Conservation (phyloP, 441 rosid genomes). For the Melastoma candidum region DNA sequence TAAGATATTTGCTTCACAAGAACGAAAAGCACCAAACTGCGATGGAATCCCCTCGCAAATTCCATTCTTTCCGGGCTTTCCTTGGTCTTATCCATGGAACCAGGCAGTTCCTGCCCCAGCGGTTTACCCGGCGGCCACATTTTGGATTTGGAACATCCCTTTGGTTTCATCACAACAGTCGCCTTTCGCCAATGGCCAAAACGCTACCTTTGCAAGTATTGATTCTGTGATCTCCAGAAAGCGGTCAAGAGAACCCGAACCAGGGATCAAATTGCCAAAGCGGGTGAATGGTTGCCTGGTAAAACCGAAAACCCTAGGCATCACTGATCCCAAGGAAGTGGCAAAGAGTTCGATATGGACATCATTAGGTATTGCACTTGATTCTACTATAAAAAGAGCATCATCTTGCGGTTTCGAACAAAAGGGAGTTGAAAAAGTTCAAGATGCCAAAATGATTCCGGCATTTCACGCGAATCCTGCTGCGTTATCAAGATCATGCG, state of each 20-base stretch:
- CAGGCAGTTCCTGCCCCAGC: constrained; percentile 11
- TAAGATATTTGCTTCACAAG: constrained; percentile 9
- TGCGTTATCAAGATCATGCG: constrained; percentile 40
- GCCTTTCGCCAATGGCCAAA: constrained; percentile 7
- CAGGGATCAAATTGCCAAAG: no score
- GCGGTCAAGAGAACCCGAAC: constrained; percentile 27
- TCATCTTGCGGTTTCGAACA: constrained; percentile 21
- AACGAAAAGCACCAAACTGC: constrained; percentile 12
- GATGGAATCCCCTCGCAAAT: constrained; percentile 20
- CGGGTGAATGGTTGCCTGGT: no score
- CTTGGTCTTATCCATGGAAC: constrained; percentile 36
- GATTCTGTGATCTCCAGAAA: constrained; percentile 26
- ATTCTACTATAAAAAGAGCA: background rate
- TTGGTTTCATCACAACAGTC: constrained; percentile 15
- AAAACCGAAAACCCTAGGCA: constrained; percentile 20
- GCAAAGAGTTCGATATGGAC: constrained; percentile 26
- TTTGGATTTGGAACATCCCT: constrained; percentile 23
- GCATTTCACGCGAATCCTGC: constrained; percentile 51
- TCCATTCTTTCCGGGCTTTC: constrained; percentile 18
- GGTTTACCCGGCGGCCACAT: constrained; percentile 28
- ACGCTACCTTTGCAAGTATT: constrained; percentile 1
- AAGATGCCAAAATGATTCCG: constrained; percentile 18
- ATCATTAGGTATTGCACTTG: constrained; percentile 15
- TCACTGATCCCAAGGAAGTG: constrained; percentile 23
- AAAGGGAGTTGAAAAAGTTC: constrained; percentile 16